Evolutionary conservation across 441 rosid species (phyloP).

Genomic region (Bocquillonia castaneifolia): DNA sequence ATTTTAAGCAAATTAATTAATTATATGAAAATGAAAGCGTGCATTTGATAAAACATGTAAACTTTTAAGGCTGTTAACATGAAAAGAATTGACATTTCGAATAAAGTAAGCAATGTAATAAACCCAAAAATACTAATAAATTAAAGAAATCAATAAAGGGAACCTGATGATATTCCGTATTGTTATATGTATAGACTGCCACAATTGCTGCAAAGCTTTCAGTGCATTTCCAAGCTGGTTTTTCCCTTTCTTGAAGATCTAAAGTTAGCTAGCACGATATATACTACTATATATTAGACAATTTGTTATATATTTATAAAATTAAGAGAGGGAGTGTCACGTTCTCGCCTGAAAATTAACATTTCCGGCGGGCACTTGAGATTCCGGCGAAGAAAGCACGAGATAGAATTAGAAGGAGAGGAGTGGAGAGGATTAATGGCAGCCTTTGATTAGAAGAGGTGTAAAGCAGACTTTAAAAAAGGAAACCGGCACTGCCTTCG

Average conservation of each 20-base stretch:
- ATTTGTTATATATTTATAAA: not conserved
- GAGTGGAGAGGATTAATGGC: no score
- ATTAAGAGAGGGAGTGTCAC: slow-evolving; percentile 10
- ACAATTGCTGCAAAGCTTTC: slow-evolving; percentile 21
- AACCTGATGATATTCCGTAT: slow-evolving; percentile 14
- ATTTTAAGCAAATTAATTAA: no score
- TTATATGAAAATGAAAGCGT: slow-evolving; percentile 5
- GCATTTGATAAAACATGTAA: slow-evolving; percentile 4
- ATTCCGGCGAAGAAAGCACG: slow-evolving; percentile 2
- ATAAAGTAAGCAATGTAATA: no score
- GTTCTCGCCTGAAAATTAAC: slow-evolving; percentile 11
- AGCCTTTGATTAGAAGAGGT: slow-evolving; percentile 1
- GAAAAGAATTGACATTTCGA: slow-evolving; percentile 11
- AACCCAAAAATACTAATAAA: no score
- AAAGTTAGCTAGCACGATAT: no score
- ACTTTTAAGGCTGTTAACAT: not conserved
- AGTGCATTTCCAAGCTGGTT: slow-evolving; percentile 27
- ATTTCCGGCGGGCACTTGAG: slow-evolving; percentile 14
- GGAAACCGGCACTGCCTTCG: slow-evolving; percentile 18
- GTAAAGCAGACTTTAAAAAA: slow-evolving; percentile 17
- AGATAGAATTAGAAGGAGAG: not conserved
- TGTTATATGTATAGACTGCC: not conserved
- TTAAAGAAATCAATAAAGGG: slow-evolving; percentile 4
- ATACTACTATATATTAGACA: not conserved
- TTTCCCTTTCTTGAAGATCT: slow-evolving; percentile 10